Evolutionary conservation across 176 grass and related monocot genomes (phyloP).

Genomic region (Triticum timopheevii): DNA sequence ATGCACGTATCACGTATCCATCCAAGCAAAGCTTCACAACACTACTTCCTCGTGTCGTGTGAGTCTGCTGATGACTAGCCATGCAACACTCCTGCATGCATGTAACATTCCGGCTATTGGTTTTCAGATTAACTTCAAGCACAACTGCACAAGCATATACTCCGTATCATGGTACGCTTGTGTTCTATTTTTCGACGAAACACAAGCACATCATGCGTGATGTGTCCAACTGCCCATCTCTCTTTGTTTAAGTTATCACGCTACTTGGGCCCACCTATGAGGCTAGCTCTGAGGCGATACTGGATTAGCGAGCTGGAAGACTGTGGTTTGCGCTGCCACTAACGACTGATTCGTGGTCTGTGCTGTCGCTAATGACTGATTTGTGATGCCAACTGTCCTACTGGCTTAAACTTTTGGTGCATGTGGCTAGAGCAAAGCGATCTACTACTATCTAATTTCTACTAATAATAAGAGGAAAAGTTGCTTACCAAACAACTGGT

Average conservation of each 20-base stretch:
- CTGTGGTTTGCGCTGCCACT: slow-evolving; percentile 24
- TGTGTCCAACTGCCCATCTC: slow-evolving; percentile 1
- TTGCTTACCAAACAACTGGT: neutral
- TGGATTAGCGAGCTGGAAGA: neutral
- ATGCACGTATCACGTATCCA: slow-evolving; percentile 16
- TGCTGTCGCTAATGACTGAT: slow-evolving; percentile 30
- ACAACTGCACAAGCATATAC: neutral
- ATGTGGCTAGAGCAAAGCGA: neutral
- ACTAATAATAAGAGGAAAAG: neutral
- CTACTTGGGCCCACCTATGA: neutral
- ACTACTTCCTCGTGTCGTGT: neutral
- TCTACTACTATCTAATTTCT: neutral
- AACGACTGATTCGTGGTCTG: slow-evolving; percentile 19
- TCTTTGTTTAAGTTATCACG: neutral
- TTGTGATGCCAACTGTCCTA: slow-evolving; percentile 20
- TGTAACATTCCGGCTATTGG: too few relatives aligned
- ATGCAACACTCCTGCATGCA: neutral
- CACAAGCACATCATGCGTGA: slow-evolving; percentile 12
- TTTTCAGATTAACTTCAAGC: too few relatives aligned
- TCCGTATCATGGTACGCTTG: too few relatives aligned
- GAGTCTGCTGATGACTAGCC: neutral
- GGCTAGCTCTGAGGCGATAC: neutral
- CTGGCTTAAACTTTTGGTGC: slow-evolving; percentile 4
- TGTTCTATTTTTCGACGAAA: neutral
- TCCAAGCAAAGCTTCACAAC: neutral